Base-by-base conservation (phyloP, 148 eudicot species). In the Polygonum aviculare region DNA sequence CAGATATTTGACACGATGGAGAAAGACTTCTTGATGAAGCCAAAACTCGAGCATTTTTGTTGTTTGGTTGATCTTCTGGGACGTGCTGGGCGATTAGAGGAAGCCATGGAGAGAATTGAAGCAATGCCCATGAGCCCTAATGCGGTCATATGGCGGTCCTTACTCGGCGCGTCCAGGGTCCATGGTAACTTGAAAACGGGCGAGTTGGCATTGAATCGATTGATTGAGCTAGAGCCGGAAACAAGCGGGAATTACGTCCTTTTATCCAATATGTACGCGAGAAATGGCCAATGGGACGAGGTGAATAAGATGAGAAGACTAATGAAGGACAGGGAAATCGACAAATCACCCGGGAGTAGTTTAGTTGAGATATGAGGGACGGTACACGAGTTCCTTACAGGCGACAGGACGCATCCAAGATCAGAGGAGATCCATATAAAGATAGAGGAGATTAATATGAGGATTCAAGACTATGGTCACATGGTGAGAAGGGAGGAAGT, bases 41-140 rank as follows among this genome's bases (percentile, higher is more conserved):
- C 87, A 14, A 80, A 78, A 55, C 73, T 86, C 31, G 85, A 84
- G 80, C 89, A 86, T 72, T 84, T 82, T 73, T 76, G 82, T 40
- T 84, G 87, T 80, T 50, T 86, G 38, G 82, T 86, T 51, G 89
- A 86, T 74, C 83, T 86, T 41, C 52, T 86, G 72, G 85, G 87
- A 16, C 83, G 89, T 62, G 86, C 89, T 16, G 89, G 89, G 73
- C 62, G 62, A 19, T 51, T 86, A 16, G 65, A 80, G 55, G 89
- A 86, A 69, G 89, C 89, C 5, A 69, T 47, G 50, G 76, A 80
- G 69, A 76, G 38, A 31, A 48, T 84, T 70, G 35, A 47, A 45
- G 67, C 78, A 60, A 80, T 86, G 83, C 85, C 83, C 48, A 74
- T 86, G 85, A 82, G 77, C 74, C 85, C 87, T 3, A 86, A 86